Conservation (phyloP, 768 basidiomycete species). For the Daedaleopsis sinensis region DNA sequence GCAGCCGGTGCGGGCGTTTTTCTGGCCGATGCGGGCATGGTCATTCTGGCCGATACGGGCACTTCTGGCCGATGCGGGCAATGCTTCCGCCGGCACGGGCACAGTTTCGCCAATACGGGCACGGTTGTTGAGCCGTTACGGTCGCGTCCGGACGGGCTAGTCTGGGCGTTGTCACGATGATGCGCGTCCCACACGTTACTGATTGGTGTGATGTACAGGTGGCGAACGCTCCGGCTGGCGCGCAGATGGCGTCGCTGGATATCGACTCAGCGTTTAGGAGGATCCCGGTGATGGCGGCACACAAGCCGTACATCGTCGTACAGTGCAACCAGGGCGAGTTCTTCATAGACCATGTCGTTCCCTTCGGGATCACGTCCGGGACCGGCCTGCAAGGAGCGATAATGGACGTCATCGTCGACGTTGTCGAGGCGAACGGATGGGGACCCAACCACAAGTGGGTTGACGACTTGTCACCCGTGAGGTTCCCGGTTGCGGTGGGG, state of each 20-base stretch:
- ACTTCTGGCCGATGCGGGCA: not conserved
- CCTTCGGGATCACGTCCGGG: constrained; percentile 1
- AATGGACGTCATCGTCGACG: constrained; percentile 8
- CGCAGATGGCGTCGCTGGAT: not conserved
- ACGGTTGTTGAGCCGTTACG: not conserved
- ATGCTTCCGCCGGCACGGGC: no score
- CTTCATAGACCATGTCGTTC: constrained; percentile 1
- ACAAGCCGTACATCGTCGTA: constrained; percentile 3
- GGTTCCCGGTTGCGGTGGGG: constrained; percentile 4
- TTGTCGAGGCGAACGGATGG: not conserved
- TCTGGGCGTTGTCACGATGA: not conserved
- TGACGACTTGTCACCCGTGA: constrained; percentile 6
- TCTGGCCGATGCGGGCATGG: no score
- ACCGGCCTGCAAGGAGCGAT: not conserved
- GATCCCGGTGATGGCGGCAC: not conserved
- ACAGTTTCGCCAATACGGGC: not conserved
- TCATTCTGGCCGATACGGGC: not conserved
- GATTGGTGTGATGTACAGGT: not conserved
- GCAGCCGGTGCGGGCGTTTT: not conserved
- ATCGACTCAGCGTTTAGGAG: not conserved
- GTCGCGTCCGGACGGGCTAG: no score
- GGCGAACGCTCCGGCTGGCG: not conserved
- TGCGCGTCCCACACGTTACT: not conserved
- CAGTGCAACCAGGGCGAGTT: not conserved
- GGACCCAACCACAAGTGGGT: constrained; percentile 8